Evolutionary conservation across 495 filamentous ascomycete species (phyloP).

Genomic region (Penicillium argentinense): DNA sequence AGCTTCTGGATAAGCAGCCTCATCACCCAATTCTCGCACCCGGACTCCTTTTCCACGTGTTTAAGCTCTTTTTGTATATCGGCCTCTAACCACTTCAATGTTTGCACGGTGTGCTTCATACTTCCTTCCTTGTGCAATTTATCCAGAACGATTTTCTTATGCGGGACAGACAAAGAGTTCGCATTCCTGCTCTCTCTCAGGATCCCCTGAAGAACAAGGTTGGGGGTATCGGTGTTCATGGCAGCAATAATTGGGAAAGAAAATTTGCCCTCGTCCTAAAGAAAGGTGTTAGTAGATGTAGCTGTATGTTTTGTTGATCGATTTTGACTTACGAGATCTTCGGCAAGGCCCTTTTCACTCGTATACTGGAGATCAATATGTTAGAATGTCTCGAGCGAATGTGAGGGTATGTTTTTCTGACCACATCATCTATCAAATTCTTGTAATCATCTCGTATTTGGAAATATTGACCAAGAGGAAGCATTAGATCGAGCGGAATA

Average conservation of each 20-base stretch:
- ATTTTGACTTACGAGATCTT: too few species aligned
- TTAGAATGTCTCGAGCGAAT: neutral
- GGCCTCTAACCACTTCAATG: conserved; percentile 7
- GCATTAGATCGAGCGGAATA: conserved; percentile 6
- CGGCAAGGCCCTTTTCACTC: conserved; percentile 36
- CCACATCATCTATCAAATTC: conserved; percentile 26
- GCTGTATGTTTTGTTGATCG: too few species aligned
- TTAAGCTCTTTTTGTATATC: conserved; percentile 6
- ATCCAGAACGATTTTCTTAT: conserved; percentile 16
- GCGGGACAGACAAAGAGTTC: conserved; percentile 9
- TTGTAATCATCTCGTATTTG: conserved; percentile 44
- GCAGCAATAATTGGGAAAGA: conserved; percentile 34
- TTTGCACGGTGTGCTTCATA: conserved; percentile 15
- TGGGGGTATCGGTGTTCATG: neutral
- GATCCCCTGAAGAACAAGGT: conserved; percentile 14
- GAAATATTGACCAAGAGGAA: conserved; percentile 31
- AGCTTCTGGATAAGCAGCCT: conserved; percentile 13
- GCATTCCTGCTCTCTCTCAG: conserved; percentile 6
- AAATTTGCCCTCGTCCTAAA: conserved; percentile 41
- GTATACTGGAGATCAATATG: conserved; percentile 16
- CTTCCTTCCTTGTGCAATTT: conserved; percentile 15
- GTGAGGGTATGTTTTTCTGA: neutral
- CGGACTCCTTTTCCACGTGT: conserved; percentile 7
- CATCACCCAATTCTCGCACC: conserved; percentile 20
- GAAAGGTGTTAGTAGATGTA: too few species aligned